Conservation (phyloP, 2,329 filamentous ascomycete genomes). For the Acarospora socialis region DNA sequence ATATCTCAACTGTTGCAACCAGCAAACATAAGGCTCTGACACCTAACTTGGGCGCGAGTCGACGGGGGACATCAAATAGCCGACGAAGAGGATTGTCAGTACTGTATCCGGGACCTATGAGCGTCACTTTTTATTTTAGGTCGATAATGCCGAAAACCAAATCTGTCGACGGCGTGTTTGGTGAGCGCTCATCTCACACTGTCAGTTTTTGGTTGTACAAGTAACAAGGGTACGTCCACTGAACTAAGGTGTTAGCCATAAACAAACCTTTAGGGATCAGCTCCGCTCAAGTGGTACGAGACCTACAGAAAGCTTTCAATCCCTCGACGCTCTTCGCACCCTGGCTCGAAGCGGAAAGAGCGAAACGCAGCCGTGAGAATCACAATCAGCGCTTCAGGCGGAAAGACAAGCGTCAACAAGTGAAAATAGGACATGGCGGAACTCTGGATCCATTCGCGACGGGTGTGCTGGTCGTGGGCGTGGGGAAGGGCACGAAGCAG, state of each 20-base stretch:
- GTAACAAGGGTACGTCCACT: no score
- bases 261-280: slow-evolving; percentile 81
- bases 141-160: slow-evolving; percentile 6
- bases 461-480: slow-evolving; percentile 76
- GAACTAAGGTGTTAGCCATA: no score
- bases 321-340: slow-evolving; percentile 66
- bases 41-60: no score
- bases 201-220: slow-evolving; percentile 2
- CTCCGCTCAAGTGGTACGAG: slow-evolving; percentile 81
- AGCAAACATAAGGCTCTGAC: no score
- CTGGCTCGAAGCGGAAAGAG: slow-evolving; percentile 52
- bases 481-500: slow-evolving; percentile 76
- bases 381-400: slow-evolving; percentile 47
- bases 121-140: not conserved
- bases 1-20: no score
- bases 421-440: slow-evolving; percentile 93
- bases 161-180: slow-evolving; percentile 49
- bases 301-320: slow-evolving; percentile 73
- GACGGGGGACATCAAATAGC: no score
- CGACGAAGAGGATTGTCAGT: no score
- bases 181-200: slow-evolving; percentile 27
- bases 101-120: not conserved
- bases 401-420: slow-evolving; percentile 47
- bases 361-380: slow-evolving; percentile 41
- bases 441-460: slow-evolving; percentile 91